Conservation (phyloP, 352 stramenopile species). For the Globisporangium sylvaticum region DNA sequence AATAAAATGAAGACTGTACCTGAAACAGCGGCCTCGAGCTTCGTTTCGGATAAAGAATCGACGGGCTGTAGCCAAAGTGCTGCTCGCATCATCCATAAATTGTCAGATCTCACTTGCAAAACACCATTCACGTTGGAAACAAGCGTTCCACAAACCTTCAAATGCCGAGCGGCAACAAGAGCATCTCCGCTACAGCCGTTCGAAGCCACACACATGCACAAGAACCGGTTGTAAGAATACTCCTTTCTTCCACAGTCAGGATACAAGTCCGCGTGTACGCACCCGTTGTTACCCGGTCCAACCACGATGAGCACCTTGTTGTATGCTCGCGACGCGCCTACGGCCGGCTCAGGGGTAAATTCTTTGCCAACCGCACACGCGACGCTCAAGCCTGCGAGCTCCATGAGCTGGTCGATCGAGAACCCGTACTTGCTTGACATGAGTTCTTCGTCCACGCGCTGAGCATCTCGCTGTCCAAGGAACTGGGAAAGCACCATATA, state of each 20-base stretch:
- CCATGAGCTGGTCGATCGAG: slow-evolving; percentile 98
- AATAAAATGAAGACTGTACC: slow-evolving; percentile 23
- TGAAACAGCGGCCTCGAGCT: slow-evolving; percentile 77
- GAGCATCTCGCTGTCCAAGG: slow-evolving; percentile 64
- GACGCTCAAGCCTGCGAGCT: slow-evolving; percentile 96
- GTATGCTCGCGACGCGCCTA: slow-evolving; percentile 1
- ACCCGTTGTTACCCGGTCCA: slow-evolving; percentile 98
- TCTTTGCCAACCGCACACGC: slow-evolving; percentile 87
- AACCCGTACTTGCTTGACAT: slow-evolving; percentile 88
- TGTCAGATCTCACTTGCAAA: background rate
- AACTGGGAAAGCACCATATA: slow-evolving; percentile 29
- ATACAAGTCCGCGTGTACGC: background rate
- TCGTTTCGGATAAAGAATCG: slow-evolving; percentile 94
- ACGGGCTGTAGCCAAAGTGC: slow-evolving; percentile 95
- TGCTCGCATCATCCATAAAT: slow-evolving; percentile 13
- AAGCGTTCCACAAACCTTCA: slow-evolving; percentile 58
- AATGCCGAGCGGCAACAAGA: slow-evolving; percentile 96
- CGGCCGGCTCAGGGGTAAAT: slow-evolving; percentile 24
- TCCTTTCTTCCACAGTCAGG: background rate
- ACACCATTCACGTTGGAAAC: background rate
- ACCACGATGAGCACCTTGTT: slow-evolving; percentile 90
- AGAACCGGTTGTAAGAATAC: background rate
- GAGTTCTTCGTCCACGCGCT: slow-evolving; percentile 87
- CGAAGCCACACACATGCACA: background rate
- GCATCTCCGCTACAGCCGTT: slow-evolving; percentile 87